These are phyloP conservation scores for Tuber brumale DNA, from an alignment of 495 filamentous ascomycete genomes.

Conservation along the genomic window DNA sequence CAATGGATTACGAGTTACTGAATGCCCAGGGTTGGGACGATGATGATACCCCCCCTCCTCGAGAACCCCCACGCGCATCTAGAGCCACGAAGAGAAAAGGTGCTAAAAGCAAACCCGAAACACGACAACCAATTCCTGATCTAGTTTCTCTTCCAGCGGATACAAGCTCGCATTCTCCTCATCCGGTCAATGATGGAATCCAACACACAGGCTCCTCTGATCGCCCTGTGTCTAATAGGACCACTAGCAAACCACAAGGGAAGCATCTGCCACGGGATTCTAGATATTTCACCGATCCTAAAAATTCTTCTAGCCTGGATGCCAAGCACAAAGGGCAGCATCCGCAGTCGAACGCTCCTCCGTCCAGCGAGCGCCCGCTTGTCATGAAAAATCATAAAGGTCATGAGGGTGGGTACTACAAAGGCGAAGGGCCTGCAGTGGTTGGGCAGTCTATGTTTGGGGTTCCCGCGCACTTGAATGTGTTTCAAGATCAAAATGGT, in stretches of 20 bases:
- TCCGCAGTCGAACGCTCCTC: neutral
- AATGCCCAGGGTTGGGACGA: constrained; percentile 26
- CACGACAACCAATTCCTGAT: neutral
- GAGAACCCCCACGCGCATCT: constrained; percentile 11
- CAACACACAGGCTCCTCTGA: constrained; percentile 6
- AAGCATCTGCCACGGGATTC: neutral
- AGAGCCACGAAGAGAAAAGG: constrained; percentile 9
- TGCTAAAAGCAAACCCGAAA: constrained; percentile 2
- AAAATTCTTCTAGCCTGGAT: neutral
- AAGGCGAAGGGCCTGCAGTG: neutral
- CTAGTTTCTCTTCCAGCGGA: neutral
- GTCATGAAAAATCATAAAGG: constrained; percentile 4
- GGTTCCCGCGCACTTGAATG: neutral
- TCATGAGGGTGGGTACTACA: constrained; percentile 12
- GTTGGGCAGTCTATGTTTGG: constrained; percentile 1
- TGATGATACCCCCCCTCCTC: constrained; percentile 2
- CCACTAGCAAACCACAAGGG: neutral
- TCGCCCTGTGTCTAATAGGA: constrained; percentile 1
- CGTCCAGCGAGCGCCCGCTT: constrained; percentile 9
- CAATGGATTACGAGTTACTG: constrained; percentile 29
- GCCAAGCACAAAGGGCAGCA: neutral
- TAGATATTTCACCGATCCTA: neutral
- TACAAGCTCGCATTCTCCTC: constrained; percentile 9
- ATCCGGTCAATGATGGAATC: constrained; percentile 4
- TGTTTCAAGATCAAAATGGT: neutral